phyloP scores from a whole-genome alignment of 2,329 filamentous ascomycete genomes.

The Colletotrichum sp. region DNA sequence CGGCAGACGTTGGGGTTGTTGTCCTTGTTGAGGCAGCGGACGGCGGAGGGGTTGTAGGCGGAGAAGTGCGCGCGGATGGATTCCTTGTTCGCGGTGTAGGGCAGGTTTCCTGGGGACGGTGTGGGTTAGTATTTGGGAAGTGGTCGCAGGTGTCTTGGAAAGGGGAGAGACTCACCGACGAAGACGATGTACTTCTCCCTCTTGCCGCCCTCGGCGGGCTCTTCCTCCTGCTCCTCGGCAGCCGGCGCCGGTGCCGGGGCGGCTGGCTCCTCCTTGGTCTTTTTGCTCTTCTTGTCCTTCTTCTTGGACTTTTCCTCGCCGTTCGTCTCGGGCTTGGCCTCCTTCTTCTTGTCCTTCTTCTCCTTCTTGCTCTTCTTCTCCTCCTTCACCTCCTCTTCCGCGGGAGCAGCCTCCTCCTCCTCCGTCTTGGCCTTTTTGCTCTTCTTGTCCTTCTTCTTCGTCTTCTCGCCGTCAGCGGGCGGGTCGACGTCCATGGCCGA shows the following conservation, averaged over 20 bases:
- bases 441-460: constrained; percentile 31
- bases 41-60: constrained; percentile 70
- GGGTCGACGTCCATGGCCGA: constrained; percentile 15
- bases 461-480: constrained; percentile 23
- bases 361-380: constrained; percentile 27
- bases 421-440: constrained; percentile 19
- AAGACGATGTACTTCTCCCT: constrained; percentile 76
- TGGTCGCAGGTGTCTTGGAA: neutral
- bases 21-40: constrained; percentile 77
- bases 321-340: constrained; percentile 34
- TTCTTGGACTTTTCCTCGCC: constrained; percentile 20
- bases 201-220: constrained; percentile 29
- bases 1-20: constrained; percentile 67
- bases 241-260: constrained; percentile 2
- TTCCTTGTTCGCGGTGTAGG: constrained; percentile 77
- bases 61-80: constrained; percentile 78
- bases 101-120: constrained; percentile 72
- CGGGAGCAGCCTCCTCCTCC: constrained; percentile 24
- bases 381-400: constrained; percentile 35
- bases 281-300: constrained; percentile 35
- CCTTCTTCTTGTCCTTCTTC: constrained; percentile 24
- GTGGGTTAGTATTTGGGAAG: neutral
- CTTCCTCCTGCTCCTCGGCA: constrained; percentile 1
- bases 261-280: constrained; percentile 35
- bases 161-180: constrained; percentile 54